phyloP scores from a whole-genome alignment of 345 rosid genomes.

The Bretschneidera sinensis region DNA sequence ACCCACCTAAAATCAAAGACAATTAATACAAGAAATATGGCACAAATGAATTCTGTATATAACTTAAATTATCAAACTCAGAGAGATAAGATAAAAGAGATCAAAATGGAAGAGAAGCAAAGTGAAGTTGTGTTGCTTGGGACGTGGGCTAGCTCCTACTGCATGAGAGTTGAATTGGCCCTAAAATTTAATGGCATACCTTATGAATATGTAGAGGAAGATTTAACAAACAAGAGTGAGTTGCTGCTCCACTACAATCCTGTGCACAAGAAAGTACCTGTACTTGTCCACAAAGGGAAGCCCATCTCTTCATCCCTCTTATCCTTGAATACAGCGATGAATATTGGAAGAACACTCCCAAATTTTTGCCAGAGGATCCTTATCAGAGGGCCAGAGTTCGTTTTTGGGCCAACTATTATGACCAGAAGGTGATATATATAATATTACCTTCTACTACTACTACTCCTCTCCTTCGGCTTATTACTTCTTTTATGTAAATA shows the following conservation, averaged over 20 bases:
- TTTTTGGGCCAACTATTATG: conserved; percentile 36
- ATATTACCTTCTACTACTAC: no score
- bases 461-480: background rate
- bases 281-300: conserved; percentile 44
- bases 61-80: background rate
- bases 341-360: conserved; percentile 29
- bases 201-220: conserved; percentile 38
- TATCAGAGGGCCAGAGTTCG: conserved; percentile 30
- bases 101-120: conserved; percentile 21
- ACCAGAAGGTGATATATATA: conserved; percentile 15
- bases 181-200: conserved; percentile 34
- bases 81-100: conserved; percentile 6
- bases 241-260: conserved; percentile 31
- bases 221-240: conserved; percentile 34
- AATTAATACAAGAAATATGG: no score
- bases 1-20: no score
- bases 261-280: conserved; percentile 37
- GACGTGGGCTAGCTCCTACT: conserved; percentile 24
- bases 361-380: conserved; percentile 38
- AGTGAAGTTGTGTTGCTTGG: conserved; percentile 31
- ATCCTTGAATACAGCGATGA: conserved; percentile 49
- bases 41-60: no score
- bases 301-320: conserved; percentile 29
- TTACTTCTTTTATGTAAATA: no score
- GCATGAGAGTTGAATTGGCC: conserved; percentile 35